Evolutionary conservation across 495 filamentous ascomycete genomes (phyloP), one percentile per base, ranked within the genome.

Genomic region (Neurospora sp.): DNA sequence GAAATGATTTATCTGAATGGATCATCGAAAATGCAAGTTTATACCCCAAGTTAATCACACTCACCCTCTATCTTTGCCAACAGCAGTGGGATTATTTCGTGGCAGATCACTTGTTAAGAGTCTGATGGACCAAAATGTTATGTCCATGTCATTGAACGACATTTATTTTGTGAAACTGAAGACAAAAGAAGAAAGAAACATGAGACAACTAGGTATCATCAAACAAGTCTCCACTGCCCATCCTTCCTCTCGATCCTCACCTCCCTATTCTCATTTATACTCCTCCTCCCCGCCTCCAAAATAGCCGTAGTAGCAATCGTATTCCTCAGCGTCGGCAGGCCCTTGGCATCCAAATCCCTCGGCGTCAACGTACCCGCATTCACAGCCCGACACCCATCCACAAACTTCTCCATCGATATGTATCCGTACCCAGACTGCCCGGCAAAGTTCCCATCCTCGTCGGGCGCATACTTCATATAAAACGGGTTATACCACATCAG

Each of bases 391-490:
- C 93, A 93, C 4, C 91, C 93, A 79, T 97, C 93, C 16, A 98
- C 90, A 79, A 98, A 97, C 81, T 98, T 98, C 85, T 98, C 94
- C 78, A 97, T 95, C 71, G 90, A 93, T 73, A 97, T 88, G 79
- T 97, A 98, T 16, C 94, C 93, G 78, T 98, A 98, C 1, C 94
- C 94, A 8, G 89, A 91, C 80, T 97, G 94, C 27, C 94, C 94
- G 41, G 87, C 88, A 78, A 98, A 98, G 82, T 97, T 97, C 20
- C 94, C 94, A 80, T 97, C 93, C 80, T 97, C 94, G 75, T 97
- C 94, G 16, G 94, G 94, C 14, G 94, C 94, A 61, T 97, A 98
- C 76, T 90, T 89, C 94, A 98, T 98, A 78, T 98, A 98, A 84
- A 98, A 98, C 79, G 93, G 94, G 79, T 97, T 97, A 74, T 91